Evolutionary conservation across 495 filamentous ascomycete genomes (phyloP).

Genomic region (Neurospora cerealis): DNA sequence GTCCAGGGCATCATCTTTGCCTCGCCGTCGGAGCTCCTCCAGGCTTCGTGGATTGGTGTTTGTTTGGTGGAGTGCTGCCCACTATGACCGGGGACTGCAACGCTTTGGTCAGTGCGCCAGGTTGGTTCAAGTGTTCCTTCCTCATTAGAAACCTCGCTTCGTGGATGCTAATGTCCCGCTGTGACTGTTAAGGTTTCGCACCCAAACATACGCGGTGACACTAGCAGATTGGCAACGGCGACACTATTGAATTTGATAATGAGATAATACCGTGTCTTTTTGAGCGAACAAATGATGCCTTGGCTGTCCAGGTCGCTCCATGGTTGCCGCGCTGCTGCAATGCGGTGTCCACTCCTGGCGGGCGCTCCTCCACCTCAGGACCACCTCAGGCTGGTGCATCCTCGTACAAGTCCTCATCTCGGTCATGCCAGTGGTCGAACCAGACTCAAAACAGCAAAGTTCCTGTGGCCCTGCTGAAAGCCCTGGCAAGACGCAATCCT

Average conservation of each 20-base stretch:
- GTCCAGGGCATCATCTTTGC: background rate
- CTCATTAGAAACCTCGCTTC: background rate
- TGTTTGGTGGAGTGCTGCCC: background rate
- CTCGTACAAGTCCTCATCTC: background rate
- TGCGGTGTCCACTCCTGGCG: background rate
- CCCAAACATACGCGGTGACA: background rate
- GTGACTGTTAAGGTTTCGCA: background rate
- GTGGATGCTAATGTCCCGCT: background rate
- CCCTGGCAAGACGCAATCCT: background rate
- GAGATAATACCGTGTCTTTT: background rate
- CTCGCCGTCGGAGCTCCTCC: background rate
- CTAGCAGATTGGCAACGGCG: background rate
- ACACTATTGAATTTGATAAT: background rate
- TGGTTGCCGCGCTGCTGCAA: background rate
- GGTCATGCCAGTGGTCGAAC: background rate
- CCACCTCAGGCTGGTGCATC: background rate
- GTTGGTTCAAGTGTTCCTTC: background rate
- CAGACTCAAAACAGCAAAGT: background rate
- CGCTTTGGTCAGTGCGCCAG: background rate
- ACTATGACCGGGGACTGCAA: background rate
- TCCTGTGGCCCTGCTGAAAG: background rate
- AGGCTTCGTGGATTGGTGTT: background rate
- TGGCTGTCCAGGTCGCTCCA: background rate
- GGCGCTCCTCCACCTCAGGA: background rate
- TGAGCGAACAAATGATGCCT: background rate